Percentiles rank a stretch among this genome's conserved stretches.
These are phyloP conservation scores for Piper longum DNA, from an alignment of 164 flowering plant genomes.

Conservation along the genomic window DNA sequence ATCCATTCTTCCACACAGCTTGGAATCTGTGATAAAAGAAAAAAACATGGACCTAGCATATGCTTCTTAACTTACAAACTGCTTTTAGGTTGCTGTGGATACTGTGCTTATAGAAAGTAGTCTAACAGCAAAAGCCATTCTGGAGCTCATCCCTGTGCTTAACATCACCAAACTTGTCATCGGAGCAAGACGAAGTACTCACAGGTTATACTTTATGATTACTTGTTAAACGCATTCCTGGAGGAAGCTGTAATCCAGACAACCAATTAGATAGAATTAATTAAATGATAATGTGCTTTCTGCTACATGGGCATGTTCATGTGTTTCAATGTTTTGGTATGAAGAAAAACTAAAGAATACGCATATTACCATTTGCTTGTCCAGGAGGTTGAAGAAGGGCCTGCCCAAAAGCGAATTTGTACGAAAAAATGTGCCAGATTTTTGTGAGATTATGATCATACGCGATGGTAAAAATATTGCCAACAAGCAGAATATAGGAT, in stretches of 20 bases:
- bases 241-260: not conserved
- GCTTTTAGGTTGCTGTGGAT: constrained; percentile 58
- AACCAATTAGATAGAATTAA: too few relatives aligned
- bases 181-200: constrained; percentile 38
- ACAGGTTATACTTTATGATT: not conserved
- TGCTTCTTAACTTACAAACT: not conserved
- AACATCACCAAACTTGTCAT: constrained; percentile 57
- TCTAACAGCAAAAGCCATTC: constrained; percentile 44
- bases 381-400: constrained; percentile 31
- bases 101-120: constrained; percentile 66
- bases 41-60: not conserved
- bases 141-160: constrained; percentile 63
- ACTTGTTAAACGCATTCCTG: not conserved
- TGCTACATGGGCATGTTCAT: too few relatives aligned
- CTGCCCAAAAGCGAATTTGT: constrained; percentile 39
- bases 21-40: not conserved
- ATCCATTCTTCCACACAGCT: not conserved
- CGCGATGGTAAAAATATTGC: constrained; percentile 30
- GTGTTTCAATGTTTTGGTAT: too few relatives aligned
- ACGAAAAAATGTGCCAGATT: constrained; percentile 54
- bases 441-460: constrained; percentile 50
- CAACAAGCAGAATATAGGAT: constrained; percentile 7
- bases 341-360: too few relatives aligned
- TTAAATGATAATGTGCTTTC: too few relatives aligned
- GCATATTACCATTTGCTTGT: not conserved